These are phyloP conservation scores for Ormosia emarginata DNA, from an alignment of 306 rosid genomes.

Conservation along the genomic window DNA sequence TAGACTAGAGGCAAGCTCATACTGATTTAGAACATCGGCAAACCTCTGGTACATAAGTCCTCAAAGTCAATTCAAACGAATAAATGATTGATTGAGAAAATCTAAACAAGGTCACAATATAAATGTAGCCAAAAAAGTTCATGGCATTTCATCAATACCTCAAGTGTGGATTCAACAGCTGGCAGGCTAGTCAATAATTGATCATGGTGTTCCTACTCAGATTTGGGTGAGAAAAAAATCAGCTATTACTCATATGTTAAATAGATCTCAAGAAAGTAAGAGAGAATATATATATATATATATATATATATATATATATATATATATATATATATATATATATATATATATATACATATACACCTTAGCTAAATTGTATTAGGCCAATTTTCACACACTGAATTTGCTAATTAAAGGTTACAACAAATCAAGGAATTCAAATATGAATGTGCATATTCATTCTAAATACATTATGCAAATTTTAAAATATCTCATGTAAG, in stretches of 20 bases:
- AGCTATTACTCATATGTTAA: neutral
- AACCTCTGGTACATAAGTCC: constrained; percentile 64
- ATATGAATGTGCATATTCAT: neutral
- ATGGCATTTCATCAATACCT: constrained; percentile 47
- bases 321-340: no score
- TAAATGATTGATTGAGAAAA: neutral
- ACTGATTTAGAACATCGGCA: constrained; percentile 65
- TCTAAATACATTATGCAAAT: neutral
- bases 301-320: no score
- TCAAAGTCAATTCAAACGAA: constrained; percentile 29
- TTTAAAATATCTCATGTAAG: neutral
- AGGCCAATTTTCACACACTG: constrained; percentile 8
- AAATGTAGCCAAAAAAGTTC: neutral
- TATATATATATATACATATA: no score
- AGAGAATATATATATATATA: no score
- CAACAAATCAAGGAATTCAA: constrained; percentile 21
- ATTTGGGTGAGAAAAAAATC: neutral
- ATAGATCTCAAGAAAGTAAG: constrained; percentile 16
- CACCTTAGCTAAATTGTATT: neutral
- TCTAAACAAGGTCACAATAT: neutral
- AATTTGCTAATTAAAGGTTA: constrained; percentile 3
- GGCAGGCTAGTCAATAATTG: constrained; percentile 79
- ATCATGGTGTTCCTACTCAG: constrained; percentile 89
- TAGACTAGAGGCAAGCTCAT: constrained; percentile 58
- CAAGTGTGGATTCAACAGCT: constrained; percentile 85